These are phyloP conservation scores for Raffaelea arxii DNA, from an alignment of 2,329 filamentous ascomycete genomes.

Conservation along the genomic window DNA sequence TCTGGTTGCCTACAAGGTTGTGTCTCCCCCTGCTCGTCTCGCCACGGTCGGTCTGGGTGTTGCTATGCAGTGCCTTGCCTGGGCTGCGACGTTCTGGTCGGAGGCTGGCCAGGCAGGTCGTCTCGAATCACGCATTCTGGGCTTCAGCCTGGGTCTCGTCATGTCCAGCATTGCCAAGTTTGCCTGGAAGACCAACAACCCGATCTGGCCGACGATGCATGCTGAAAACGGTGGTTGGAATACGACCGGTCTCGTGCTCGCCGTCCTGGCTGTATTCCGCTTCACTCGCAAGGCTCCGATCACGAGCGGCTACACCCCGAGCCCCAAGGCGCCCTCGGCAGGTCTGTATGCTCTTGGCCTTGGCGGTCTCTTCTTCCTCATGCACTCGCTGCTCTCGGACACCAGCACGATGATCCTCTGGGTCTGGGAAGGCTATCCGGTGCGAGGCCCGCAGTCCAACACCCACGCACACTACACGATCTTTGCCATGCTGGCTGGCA, in stretches of 20 bases:
- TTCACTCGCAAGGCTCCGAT: constrained; percentile 60
- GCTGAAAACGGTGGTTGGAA: constrained; percentile 88
- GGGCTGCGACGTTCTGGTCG: constrained; percentile 71
- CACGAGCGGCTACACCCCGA: constrained; percentile 23
- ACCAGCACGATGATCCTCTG: constrained; percentile 98
- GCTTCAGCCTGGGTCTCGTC: constrained; percentile 73
- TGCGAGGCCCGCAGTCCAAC: constrained; percentile 76
- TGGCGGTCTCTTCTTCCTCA: constrained; percentile 74
- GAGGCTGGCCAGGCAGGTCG: constrained; percentile 65
- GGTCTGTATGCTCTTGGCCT: constrained; percentile 64
- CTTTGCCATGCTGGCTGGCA: constrained; percentile 73
- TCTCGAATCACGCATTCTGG: constrained; percentile 72
- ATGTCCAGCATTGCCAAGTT: constrained; percentile 86
- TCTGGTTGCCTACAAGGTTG: constrained; percentile 68
- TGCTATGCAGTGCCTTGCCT: constrained; percentile 69
- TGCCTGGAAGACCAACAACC: constrained; percentile 89
- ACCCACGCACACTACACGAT: constrained; percentile 87
- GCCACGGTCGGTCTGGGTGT: constrained; percentile 76
- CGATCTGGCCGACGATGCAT: constrained; percentile 92
- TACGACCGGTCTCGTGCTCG: constrained; percentile 67
- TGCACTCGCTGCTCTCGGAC: constrained; percentile 90
- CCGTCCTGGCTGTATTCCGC: constrained; percentile 62
- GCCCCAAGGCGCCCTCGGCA: constrained; percentile 4
- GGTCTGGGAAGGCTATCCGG: constrained; percentile 94
- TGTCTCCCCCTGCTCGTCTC: constrained; percentile 63